Conservation (phyloP, 148 eudicot species). For the Arctostaphylos glauca region DNA sequence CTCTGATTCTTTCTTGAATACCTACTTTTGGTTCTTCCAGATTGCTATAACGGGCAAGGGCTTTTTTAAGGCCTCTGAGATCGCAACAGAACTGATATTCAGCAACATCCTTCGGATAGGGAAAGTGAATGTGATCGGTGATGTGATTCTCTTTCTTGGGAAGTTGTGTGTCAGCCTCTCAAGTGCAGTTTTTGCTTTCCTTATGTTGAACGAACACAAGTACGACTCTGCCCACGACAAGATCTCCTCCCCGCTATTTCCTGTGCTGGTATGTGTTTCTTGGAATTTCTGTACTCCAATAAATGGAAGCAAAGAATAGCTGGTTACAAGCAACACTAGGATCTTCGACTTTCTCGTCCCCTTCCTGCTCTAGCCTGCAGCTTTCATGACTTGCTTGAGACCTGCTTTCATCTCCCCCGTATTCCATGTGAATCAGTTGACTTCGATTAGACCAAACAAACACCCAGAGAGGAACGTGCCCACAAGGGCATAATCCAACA, state of each 20-base stretch:
- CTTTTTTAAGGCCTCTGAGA: slow-evolving; percentile 86
- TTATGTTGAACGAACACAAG: slow-evolving; percentile 79
- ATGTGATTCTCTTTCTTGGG: slow-evolving; percentile 85
- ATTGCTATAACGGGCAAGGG: slow-evolving; percentile 96
- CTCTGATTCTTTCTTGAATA: neutral
- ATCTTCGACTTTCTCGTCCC: too few relatives aligned
- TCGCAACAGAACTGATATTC: slow-evolving; percentile 85
- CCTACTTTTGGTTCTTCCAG: slow-evolving; percentile 38
- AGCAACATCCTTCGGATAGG: slow-evolving; percentile 92
- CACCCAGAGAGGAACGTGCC: too few relatives aligned
- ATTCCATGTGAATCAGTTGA: too few relatives aligned
- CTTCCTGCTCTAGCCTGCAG: too few relatives aligned
- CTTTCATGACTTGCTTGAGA: too few relatives aligned
- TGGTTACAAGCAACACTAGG: neutral
- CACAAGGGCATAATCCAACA: too few relatives aligned
- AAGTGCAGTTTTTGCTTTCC: slow-evolving; percentile 83
- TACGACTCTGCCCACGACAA: slow-evolving; percentile 85
- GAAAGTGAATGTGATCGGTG: slow-evolving; percentile 91
- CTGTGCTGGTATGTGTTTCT: slow-evolving; percentile 77
- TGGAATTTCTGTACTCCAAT: neutral
- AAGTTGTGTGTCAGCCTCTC: slow-evolving; percentile 89
- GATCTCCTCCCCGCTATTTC: slow-evolving; percentile 93
- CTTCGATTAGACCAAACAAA: too few relatives aligned
- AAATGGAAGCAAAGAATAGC: neutral
- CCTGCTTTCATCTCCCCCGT: too few relatives aligned